Evolutionary conservation across 306 rosid genomes (phyloP), one percentile per base, ranked within the genome.

Genomic region (Mimosa pudica): DNA sequence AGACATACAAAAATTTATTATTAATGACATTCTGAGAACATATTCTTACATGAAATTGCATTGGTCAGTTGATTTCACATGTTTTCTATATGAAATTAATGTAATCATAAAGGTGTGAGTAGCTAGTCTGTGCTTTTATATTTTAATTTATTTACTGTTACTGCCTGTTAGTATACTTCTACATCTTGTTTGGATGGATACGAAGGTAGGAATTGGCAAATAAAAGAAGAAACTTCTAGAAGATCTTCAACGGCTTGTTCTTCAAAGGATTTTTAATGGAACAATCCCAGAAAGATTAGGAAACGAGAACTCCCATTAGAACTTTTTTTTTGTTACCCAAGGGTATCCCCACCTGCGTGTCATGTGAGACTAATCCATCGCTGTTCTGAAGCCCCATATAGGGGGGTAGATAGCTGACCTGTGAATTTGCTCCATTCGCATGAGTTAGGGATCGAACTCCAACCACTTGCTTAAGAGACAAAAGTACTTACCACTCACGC

Each of bases 121-220:
- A 8, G 17, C 35, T 46, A 14, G 18, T 70, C 16, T 70, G 10
- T 42, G 74, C 55, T 18, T 46, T 33, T 11, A 9, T 38, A 45
- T 18, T 14, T 7, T 45, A 70, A 11, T 70, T 70, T 20, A 14
- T 18, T 46, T 10, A 18, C 24, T 20, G 57, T 11, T 11, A 5
- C 55, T 44, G 24, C 54, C 41, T 45, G 33, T 47, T 47, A 12
- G 7, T 24, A 20, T 20, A 47, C 18, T 30, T 52, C 18, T 70
- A 6, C 41, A 70, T 36, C 74, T 24, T 70, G 41, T 70, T 70
- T 70, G 74, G 58, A 18, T 45, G 10, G 73, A 69, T 6, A 12
- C n/a, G n/a, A 20, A 36, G 55, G 8, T 12, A 20, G 58, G 58
- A 20, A 47, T 41, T 47, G 74, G 42, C 9, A 45, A 47, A 24